A percentile compares a stretch with the other conserved stretches of the same genome.
Conservation (phyloP, 2,329 filamentous ascomycete species). For the Sphaerulina musiva region DNA sequence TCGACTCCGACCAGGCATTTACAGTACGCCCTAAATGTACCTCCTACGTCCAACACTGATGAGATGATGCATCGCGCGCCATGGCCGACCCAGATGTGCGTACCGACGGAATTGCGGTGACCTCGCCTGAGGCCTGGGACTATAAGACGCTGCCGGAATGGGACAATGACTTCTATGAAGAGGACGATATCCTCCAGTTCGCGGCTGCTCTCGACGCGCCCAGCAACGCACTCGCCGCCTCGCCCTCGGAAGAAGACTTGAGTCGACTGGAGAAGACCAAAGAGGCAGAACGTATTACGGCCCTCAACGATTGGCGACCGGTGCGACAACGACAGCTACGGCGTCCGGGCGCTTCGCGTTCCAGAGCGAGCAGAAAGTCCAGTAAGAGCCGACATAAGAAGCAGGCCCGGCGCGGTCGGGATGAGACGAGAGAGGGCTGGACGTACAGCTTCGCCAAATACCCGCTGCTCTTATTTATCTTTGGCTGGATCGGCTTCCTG, state of each 20-base stretch:
- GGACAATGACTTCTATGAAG: constrained; percentile 67
- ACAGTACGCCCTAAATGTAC: too few relatives aligned
- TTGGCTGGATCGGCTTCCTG: constrained; percentile 72
- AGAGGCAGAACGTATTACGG: constrained; percentile 62
- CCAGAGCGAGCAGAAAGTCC: constrained; percentile 11
- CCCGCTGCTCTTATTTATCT: constrained; percentile 75
- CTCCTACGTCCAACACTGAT: neutral
- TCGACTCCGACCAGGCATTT: too few relatives aligned
- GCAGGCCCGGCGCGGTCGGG: constrained; percentile 52
- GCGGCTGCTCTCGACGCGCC: constrained; percentile 75
- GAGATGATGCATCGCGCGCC: neutral
- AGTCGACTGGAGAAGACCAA: constrained; percentile 34
- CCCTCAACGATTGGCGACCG: constrained; percentile 92
- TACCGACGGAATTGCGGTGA: constrained; percentile 47
- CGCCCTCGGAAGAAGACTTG: constrained; percentile 56
- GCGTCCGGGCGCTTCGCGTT: constrained; percentile 27
- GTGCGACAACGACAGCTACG: constrained; percentile 60
- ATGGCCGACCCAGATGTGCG: constrained; percentile 43
- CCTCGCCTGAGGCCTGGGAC: constrained; percentile 53
- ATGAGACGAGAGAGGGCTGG: constrained; percentile 92
- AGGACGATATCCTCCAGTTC: constrained; percentile 70
- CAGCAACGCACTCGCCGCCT: constrained; percentile 45
- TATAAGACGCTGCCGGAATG: constrained; percentile 66
- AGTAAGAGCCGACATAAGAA: constrained; percentile 29
- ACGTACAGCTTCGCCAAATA: constrained; percentile 86